Evolutionary conservation across 2,329 filamentous ascomycete species (phyloP).

Genomic region (Berkeleyomyces rouxiae): DNA sequence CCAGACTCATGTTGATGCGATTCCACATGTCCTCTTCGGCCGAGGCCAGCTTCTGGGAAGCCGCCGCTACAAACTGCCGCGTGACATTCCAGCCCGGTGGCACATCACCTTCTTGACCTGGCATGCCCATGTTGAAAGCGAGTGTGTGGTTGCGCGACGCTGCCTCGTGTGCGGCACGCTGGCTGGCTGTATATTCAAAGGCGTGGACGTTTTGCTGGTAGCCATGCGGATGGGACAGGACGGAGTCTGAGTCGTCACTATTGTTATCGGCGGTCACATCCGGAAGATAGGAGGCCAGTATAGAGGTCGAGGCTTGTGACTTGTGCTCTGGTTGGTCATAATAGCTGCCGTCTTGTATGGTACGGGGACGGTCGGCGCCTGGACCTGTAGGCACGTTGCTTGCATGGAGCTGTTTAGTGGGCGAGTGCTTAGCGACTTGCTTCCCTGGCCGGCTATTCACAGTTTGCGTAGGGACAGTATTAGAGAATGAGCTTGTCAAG

Average conservation of each 20-base stretch:
- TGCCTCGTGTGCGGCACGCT: slow-evolving; percentile 26
- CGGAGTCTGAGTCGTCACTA: slow-evolving; percentile 26
- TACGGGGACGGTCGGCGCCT: neutral
- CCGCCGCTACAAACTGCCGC: slow-evolving; percentile 33
- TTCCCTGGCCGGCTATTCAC: neutral
- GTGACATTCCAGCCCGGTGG: slow-evolving; percentile 31
- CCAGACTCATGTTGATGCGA: neutral
- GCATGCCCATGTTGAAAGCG: slow-evolving; percentile 17
- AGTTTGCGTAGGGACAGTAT: neutral
- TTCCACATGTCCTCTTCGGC: slow-evolving; percentile 47
- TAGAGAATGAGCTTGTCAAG: neutral
- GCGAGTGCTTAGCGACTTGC: neutral
- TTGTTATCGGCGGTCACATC: neutral
- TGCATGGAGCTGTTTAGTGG: neutral
- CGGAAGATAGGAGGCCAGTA: neutral
- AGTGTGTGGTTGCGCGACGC: slow-evolving; percentile 18
- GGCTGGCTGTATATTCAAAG: slow-evolving; percentile 32
- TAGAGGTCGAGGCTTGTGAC: neutral
- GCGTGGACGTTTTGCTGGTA: slow-evolving; percentile 41
- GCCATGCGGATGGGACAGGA: slow-evolving; percentile 32
- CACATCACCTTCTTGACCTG: slow-evolving; percentile 33
- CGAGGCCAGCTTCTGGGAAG: slow-evolving; percentile 39
- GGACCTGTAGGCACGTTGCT: neutral
- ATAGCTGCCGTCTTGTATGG: neutral
- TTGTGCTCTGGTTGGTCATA: neutral